Conservation (phyloP, 495 filamentous ascomycete species). For the Neurospora terricola region DNA sequence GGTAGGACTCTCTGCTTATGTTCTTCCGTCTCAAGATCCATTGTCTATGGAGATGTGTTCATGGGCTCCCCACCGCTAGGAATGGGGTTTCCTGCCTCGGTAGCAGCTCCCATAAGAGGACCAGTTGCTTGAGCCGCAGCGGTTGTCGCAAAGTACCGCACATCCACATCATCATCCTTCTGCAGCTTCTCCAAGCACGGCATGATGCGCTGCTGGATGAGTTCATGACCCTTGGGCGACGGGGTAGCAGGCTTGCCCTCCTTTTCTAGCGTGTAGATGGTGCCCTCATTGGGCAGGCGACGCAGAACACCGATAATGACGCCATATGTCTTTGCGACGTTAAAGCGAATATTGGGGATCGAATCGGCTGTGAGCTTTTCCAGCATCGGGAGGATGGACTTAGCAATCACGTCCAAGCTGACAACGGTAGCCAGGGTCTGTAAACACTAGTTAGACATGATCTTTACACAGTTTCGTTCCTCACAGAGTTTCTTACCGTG, state of each 20-base stretch:
- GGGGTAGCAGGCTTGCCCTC: slow-evolving; percentile 50
- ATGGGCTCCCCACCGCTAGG: slow-evolving; percentile 42
- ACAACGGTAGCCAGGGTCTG: slow-evolving; percentile 92
- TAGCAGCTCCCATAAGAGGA: slow-evolving; percentile 9
- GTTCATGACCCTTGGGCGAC: slow-evolving; percentile 63
- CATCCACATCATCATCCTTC: slow-evolving; percentile 94
- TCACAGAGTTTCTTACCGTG: slow-evolving; percentile 53
- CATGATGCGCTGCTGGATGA: slow-evolving; percentile 80
- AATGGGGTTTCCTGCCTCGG: neutral
- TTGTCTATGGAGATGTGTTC: slow-evolving; percentile 49
- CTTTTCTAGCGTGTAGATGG: slow-evolving; percentile 75
- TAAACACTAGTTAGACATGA: slow-evolving; percentile 20
- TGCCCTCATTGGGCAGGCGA: slow-evolving; percentile 79
- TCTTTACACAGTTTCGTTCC: neutral
- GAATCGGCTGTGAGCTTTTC: slow-evolving; percentile 85
- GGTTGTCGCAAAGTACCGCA: slow-evolving; percentile 79
- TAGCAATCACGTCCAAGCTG: slow-evolving; percentile 81
- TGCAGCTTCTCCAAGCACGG: slow-evolving; percentile 90
- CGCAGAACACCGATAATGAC: slow-evolving; percentile 81
- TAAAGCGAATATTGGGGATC: slow-evolving; percentile 98
- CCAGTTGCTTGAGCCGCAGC: slow-evolving; percentile 30
- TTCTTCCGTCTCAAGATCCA: slow-evolving; percentile 13
- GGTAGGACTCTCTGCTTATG: neutral
- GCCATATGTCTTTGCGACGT: slow-evolving; percentile 94
- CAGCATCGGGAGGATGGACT: slow-evolving; percentile 90